Base-by-base conservation (phyloP, 768 basidiomycete species). In the Jaapia argillacea region DNA sequence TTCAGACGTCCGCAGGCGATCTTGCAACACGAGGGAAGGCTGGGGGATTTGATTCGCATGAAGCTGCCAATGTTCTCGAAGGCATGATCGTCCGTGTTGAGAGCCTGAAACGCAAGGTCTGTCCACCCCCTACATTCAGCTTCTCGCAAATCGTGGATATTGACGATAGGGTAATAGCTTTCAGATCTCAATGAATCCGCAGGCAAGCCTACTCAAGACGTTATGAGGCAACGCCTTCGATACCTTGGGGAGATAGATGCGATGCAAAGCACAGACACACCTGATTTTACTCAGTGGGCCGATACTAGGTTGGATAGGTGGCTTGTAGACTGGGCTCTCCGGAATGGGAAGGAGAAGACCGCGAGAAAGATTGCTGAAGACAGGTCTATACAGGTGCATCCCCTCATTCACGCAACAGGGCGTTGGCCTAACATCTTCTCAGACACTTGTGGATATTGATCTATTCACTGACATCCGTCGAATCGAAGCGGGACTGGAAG, bases 241-340 rank as follows among this genome's bases (percentile, higher is more conserved):
- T 83, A 88, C 55, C 66, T 90, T n/a, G 71, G 75, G 5, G 56
- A 65, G 7, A 58, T 88, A 2, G 83, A 89, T 55, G 65, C 65
- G 22, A 55, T 84, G 45, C 69, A 73, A 43, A 65, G 59, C 45
- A 57, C 73, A 4, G 72, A 60, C 40, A 68, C 70, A 41, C 67
- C 74, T 3, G 79, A 81, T 40, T 85, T 80, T 60, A 67, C 70
- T 18, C 70, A 78, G 24, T 94, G 88, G 88, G 78, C 83, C 5
- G 81, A 87, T 54, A 79, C 70, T 36, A 69, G 90, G 40, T 65
- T 97, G 10, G 84, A 91, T 56, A 68, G 92, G 48, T 94, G 90
- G 82, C 69, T 97, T 25, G 84, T 94, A 2, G 96, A 99, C 58
- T 94, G 94, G 85, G 75, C 83, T 26, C 66, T 98, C 37, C 71